A percentile compares a stretch with the other conserved stretches of the same genome.
These are phyloP conservation scores for Kwoniella shandongensis DNA, from an alignment of 768 basidiomycete genomes.

Conservation along the genomic window DNA sequence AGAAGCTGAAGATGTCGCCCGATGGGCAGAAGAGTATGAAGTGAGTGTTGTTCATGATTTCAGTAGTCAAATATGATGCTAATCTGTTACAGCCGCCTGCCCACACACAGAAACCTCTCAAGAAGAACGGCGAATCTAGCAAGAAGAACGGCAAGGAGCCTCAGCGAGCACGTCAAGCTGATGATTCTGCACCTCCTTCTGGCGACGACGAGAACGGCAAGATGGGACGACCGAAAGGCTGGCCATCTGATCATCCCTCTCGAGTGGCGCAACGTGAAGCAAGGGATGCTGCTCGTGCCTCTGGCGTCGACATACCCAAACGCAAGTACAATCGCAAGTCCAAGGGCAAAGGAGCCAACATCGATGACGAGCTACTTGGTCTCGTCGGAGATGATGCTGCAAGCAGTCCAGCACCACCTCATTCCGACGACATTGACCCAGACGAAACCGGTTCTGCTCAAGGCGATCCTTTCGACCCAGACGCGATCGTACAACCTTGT, in stretches of 20 bases:
- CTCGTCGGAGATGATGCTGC: constrained; percentile 38
- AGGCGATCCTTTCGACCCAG: constrained; percentile 25
- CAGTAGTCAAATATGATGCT: neutral
- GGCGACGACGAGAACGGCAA: constrained; percentile 1
- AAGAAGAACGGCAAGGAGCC: constrained; percentile 8
- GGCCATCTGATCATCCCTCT: constrained; percentile 27
- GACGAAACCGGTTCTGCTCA: constrained; percentile 9
- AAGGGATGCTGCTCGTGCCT: constrained; percentile 25
- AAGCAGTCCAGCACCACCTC: constrained; percentile 5
- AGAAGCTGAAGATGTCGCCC: constrained; percentile 30
- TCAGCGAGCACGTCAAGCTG: constrained; percentile 8
- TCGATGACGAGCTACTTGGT: constrained; percentile 48
- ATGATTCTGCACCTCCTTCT: neutral
- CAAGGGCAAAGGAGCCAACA: neutral
- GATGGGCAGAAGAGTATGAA: constrained; percentile 12
- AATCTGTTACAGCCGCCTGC: neutral
- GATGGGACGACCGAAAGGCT: constrained; percentile 27
- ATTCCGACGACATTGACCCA: constrained; percentile 12
- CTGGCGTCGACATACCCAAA: constrained; percentile 8
- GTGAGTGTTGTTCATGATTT: constrained; percentile 9
- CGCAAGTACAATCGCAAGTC: constrained; percentile 22
- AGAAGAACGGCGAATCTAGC: neutral
- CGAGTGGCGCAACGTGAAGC: constrained; percentile 22
- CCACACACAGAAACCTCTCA: neutral
- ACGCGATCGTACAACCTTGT: constrained; percentile 41